Conservation (phyloP, 306 rosid genomes). For the Cicer bijugum region DNA sequence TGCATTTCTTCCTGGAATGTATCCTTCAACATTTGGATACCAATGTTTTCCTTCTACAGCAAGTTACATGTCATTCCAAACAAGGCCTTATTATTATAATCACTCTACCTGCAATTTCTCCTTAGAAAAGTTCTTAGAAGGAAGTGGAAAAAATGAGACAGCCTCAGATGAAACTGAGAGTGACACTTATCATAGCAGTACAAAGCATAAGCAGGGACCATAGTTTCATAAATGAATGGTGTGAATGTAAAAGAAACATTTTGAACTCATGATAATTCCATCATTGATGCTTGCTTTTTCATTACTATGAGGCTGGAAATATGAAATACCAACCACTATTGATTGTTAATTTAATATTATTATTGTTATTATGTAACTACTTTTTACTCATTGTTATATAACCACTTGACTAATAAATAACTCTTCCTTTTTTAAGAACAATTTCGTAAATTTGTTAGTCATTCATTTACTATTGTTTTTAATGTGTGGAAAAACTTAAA, state of each 20-base stretch:
- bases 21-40: slow-evolving; percentile 60
- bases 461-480: too few relatives aligned
- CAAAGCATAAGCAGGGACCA: slow-evolving; percentile 43
- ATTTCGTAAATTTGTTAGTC: too few relatives aligned
- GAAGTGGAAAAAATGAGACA: slow-evolving; percentile 48
- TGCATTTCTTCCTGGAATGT: slow-evolving; percentile 58
- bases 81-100: slow-evolving; percentile 57
- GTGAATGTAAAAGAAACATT: slow-evolving; percentile 25
- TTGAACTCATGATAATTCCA: slow-evolving; percentile 10
- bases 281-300: slow-evolving; percentile 23
- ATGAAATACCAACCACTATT: neutral
- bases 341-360: neutral
- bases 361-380: too few relatives aligned
- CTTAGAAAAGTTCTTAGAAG: slow-evolving; percentile 49
- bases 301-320: neutral
- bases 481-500: too few relatives aligned
- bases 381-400: too few relatives aligned
- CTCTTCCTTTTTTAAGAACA: too few relatives aligned
- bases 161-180: slow-evolving; percentile 50
- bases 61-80: slow-evolving; percentile 57
- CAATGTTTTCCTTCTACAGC: slow-evolving; percentile 59
- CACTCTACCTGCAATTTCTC: slow-evolving; percentile 45
- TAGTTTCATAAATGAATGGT: slow-evolving; percentile 42
- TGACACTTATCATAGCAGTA: slow-evolving; percentile 54
- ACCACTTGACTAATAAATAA: too few relatives aligned